Evolutionary conservation across 2,329 filamentous ascomycete species (phyloP), one percentile per base, ranked within the genome.

Genomic region (Didymella lethalis): DNA sequence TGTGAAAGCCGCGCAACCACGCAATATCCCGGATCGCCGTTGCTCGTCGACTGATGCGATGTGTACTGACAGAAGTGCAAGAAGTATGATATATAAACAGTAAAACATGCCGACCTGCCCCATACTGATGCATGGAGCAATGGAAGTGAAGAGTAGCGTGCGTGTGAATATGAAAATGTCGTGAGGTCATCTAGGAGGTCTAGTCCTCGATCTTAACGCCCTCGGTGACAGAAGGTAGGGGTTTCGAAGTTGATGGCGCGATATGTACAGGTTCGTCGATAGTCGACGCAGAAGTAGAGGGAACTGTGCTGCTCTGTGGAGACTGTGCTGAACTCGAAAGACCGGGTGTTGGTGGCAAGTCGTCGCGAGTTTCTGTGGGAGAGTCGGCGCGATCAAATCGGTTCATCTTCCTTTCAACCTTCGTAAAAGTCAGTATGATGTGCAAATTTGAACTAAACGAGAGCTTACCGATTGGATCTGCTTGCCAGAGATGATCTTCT

Each of bases 321-420:
- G 87, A 90, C 71, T 90, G 90, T 38, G 86, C 85, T 67, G 89
- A 88, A 65, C 85, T 88, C 2, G 88, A 90, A 53, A 91, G 82
- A 1, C 90, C 90, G 8, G 88, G 85, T 0, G 84, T 83, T 10
- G 82, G 80, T 52, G 87, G 83, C 18, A 52, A 65, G 10, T 70
- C 66, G 36, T 64, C 69, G 48, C 65, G 64, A 26, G 65, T 65
- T 45, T 69, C 66, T 0, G 66, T 69, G 7, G 70, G 67, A 23
- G 68, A 69, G 51, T 77, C 71, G 34, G 69, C 64, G 31, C 69
- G 69, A 43, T 77, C 74, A 57, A 77, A 78, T 41, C 77, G 75
- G 63, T 80, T 77, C 80, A 83, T 80, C 66, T 81, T 81, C 71
- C 81, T 81, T 62, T 83, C 81, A 48, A 83, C 79, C 73, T 74